Conservation (phyloP, 306 rosid genomes). For the Vigna hirtella region DNA sequence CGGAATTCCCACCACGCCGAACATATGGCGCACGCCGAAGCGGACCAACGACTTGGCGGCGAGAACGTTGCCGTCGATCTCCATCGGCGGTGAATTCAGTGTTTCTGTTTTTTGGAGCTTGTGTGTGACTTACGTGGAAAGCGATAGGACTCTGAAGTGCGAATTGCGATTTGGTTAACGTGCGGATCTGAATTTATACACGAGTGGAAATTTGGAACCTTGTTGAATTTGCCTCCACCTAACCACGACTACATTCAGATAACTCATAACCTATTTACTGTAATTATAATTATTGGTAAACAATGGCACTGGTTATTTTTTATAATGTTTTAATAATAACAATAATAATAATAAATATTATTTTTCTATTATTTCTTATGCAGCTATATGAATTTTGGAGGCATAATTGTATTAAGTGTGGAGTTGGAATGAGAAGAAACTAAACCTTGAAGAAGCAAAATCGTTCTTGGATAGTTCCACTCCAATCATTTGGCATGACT, state of each 20-base stretch:
- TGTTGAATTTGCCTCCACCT: background rate
- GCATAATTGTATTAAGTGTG: background rate
- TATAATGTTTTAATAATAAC: background rate
- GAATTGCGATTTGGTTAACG: background rate
- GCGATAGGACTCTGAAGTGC: background rate
- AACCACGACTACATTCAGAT: background rate
- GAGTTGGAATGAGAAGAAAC: too few relatives aligned
- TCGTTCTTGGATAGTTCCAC: background rate
- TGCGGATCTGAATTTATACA: background rate
- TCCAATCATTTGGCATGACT: background rate
- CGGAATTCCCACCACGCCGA: constrained; percentile 97
- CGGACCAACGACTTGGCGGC: constrained; percentile 70
- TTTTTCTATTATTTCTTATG: background rate
- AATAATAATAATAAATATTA: background rate
- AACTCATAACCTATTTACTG: background rate
- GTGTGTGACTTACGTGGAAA: background rate
- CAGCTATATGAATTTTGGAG: background rate
- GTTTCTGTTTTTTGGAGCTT: background rate
- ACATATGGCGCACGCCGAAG: constrained; percentile 81
- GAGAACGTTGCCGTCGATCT: constrained; percentile 74
- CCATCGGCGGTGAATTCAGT: constrained; percentile 1
- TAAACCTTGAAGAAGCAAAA: background rate
- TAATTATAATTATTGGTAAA: too few relatives aligned
- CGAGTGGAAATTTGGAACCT: background rate
- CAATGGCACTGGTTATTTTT: background rate